Percentiles rank a stretch among this genome's conserved stretches.
phyloP scores from a whole-genome alignment of 495 filamentous ascomycete species.

The Lindgomyces ingoldianus region DNA sequence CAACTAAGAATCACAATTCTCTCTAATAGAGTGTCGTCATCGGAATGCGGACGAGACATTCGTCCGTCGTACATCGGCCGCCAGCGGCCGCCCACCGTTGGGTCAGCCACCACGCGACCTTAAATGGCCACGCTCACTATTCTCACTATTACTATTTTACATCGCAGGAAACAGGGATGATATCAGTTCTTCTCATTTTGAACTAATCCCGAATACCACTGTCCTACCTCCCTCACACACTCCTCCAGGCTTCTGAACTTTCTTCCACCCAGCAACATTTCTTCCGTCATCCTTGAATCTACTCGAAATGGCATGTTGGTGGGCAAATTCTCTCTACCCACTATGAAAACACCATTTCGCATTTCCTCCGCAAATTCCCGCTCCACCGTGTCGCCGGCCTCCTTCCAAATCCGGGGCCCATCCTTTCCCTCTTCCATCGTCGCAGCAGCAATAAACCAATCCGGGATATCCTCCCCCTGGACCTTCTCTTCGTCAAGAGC shows the following conservation, averaged over 20 bases:
- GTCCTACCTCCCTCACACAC: conserved; percentile 26
- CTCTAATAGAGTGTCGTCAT: too few relatives aligned
- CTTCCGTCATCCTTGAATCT: conserved; percentile 15
- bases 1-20: too few relatives aligned
- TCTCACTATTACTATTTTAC: not conserved
- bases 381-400: conserved; percentile 13
- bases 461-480: conserved; percentile 1
- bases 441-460: conserved; percentile 26
- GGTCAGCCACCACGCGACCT: too few relatives aligned
- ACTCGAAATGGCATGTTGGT: conserved; percentile 25
- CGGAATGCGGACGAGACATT: too few relatives aligned
- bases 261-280: conserved; percentile 11
- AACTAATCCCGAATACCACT: conserved; percentile 14
- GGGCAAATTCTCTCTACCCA: conserved; percentile 15
- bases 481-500: conserved; percentile 16
- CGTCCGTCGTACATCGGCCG: too few relatives aligned
- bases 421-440: conserved; percentile 5
- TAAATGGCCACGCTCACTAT: not conserved
- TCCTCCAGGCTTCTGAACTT: conserved; percentile 10
- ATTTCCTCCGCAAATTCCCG: conserved; percentile 10
- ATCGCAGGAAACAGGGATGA: too few relatives aligned
- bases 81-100: too few relatives aligned
- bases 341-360: not conserved
- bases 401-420: conserved; percentile 10
- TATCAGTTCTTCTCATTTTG: not conserved